Conservation (phyloP, 1,284 basidiomycete genomes). For the Fomitopsis schrenkii region DNA sequence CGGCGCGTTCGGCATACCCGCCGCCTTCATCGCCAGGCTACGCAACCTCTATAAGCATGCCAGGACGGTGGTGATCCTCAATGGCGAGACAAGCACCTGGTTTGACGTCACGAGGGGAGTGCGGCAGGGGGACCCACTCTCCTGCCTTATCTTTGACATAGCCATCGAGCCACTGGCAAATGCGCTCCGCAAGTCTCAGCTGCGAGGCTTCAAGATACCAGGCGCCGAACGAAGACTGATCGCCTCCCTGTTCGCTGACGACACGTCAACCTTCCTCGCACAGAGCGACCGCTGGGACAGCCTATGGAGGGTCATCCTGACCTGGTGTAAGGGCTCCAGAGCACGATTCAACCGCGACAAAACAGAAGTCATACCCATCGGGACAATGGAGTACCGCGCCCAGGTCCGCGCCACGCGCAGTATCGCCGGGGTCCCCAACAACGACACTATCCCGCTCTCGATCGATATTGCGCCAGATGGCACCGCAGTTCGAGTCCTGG, state of each 20-base stretch:
- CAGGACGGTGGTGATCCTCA: conserved; percentile 21
- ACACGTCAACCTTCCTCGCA: conserved; percentile 8
- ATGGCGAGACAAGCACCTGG: conserved; percentile 17
- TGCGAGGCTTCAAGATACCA: conserved; percentile 26
- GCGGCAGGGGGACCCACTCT: conserved; percentile 31
- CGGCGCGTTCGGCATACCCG: conserved; percentile 18
- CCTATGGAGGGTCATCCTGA: neutral
- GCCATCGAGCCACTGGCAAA: conserved; percentile 33
- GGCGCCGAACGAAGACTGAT: neutral
- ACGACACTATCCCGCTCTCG: neutral
- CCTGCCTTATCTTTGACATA: conserved; percentile 38
- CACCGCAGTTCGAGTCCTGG: neutral
- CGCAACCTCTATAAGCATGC: neutral
- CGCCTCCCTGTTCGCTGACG: conserved; percentile 5
- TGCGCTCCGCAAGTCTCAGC: conserved; percentile 22
- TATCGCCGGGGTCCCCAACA: too few species aligned
- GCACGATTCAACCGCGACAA: conserved; percentile 5
- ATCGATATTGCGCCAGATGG: neutral
- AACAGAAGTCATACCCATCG: conserved; percentile 4
- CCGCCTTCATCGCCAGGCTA: conserved; percentile 17
- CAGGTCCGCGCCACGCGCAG: neutral
- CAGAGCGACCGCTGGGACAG: neutral
- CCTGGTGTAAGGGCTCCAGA: neutral
- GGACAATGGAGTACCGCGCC: neutral
- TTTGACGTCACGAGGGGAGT: conserved; percentile 23